These are phyloP conservation scores for Coemansia sp. DNA, from an alignment of 192 early-diverging fungal genomes.

Conservation along the genomic window DNA sequence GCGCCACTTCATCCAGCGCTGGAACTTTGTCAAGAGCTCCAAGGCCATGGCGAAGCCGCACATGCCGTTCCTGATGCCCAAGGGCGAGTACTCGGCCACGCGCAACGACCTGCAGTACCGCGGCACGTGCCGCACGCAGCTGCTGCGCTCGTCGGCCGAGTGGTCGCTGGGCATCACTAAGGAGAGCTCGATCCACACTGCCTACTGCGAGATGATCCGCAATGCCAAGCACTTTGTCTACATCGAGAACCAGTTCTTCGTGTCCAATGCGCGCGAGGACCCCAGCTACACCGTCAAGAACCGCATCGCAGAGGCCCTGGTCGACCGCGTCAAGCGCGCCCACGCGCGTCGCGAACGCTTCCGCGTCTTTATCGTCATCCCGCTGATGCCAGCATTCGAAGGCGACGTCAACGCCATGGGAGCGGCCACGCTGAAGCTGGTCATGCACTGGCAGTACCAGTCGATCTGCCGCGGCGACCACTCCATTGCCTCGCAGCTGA, in stretches of 20 bases:
- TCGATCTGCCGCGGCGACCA: conserved; percentile 74
- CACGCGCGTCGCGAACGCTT: conserved; percentile 68
- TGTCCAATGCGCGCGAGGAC: conserved; percentile 55
- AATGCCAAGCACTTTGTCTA: conserved; percentile 80
- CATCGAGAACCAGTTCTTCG: conserved; percentile 93
- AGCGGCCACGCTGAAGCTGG: conserved; percentile 68
- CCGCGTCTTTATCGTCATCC: conserved; percentile 77
- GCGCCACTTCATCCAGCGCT: conserved; percentile 81
- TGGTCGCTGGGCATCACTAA: conserved; percentile 67
- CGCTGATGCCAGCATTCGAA: conserved; percentile 81
- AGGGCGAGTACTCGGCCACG: conserved; percentile 61
- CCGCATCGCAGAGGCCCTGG: conserved; percentile 73
- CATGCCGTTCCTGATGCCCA: conserved; percentile 68
- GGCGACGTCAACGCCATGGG: conserved; percentile 75
- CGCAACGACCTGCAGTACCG: conserved; percentile 61
- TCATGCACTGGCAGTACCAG: conserved; percentile 81
- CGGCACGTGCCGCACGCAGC: conserved; percentile 64
- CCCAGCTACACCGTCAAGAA: conserved; percentile 72
- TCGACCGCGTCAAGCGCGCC: conserved; percentile 73
- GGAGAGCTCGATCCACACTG: conserved; percentile 78
- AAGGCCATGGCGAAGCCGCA: conserved; percentile 60
- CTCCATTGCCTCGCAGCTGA: conserved; percentile 64
- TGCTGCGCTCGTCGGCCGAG: conserved; percentile 64
- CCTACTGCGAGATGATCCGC: conserved; percentile 71
- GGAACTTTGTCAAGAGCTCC: conserved; percentile 83